phyloP scores from a whole-genome alignment of 2,329 filamentous ascomycete genomes.

The Lecanosticta acicola region DNA sequence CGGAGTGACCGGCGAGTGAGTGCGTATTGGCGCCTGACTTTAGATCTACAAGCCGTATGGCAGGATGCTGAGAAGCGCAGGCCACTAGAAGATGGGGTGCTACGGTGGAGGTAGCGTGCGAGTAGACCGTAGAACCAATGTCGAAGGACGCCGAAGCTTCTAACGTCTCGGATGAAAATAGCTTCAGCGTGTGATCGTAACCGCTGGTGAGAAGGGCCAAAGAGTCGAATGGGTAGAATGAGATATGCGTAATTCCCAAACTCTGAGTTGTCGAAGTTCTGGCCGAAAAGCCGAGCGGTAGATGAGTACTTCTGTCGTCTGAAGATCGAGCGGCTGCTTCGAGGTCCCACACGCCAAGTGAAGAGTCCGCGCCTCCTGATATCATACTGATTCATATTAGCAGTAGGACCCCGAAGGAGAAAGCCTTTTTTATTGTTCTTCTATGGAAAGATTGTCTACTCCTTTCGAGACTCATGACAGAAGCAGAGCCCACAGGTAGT shows the following conservation, averaged over 20 bases:
- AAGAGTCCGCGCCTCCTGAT: slow-evolving; percentile 79
- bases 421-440: no score
- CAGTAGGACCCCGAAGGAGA: no score
- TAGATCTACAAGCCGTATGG: slow-evolving; percentile 79
- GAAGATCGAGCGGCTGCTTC: slow-evolving; percentile 46
- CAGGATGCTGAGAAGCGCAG: slow-evolving; percentile 78
- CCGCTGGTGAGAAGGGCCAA: slow-evolving; percentile 70
- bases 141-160: slow-evolving; percentile 60
- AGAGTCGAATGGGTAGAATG: slow-evolving; percentile 73
- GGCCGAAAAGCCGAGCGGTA: slow-evolving; percentile 14
- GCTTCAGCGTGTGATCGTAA: slow-evolving; percentile 70
- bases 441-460: no score
- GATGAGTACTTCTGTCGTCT: slow-evolving; percentile 6
- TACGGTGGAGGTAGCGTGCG: slow-evolving; percentile 70
- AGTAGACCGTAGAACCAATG: slow-evolving; percentile 64
- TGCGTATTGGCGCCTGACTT: slow-evolving; percentile 66
- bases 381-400: no score
- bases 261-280: slow-evolving; percentile 48
- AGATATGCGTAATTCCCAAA: slow-evolving; percentile 69
- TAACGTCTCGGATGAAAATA: slow-evolving; percentile 64
- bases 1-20: slow-evolving; percentile 46
- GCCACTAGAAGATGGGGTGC: slow-evolving; percentile 73
- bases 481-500: no score
- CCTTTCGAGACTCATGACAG: no score
- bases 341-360: slow-evolving; percentile 81